phyloP scores from a whole-genome alignment of 768 basidiomycete species.

The Crepidotus variabilis region DNA sequence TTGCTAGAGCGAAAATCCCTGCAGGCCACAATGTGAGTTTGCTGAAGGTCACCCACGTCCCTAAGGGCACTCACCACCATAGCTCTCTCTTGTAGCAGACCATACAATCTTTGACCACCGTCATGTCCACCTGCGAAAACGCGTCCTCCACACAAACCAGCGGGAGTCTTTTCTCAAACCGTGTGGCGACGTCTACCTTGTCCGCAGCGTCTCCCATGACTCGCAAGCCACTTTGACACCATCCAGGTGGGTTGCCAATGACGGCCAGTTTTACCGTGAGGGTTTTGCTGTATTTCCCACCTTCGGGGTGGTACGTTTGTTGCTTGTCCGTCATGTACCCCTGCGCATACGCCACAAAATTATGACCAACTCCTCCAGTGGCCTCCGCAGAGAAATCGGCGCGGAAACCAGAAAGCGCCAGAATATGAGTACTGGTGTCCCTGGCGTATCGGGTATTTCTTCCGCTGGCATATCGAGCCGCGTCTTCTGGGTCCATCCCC shows the following conservation, averaged over 20 bases:
- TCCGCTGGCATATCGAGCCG: neutral
- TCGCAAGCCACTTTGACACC: neutral
- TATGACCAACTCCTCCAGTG: neutral
- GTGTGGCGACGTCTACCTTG: neutral
- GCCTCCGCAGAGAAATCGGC: neutral
- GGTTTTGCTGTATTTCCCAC: neutral
- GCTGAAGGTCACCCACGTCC: neutral
- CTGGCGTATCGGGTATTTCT: neutral
- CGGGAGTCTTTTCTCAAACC: neutral
- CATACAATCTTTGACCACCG: neutral
- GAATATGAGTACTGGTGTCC: neutral
- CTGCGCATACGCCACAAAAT: neutral
- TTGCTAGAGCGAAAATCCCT: neutral
- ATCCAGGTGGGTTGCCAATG: neutral
- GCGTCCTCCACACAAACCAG: neutral
- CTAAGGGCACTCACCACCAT: neutral
- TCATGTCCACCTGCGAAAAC: neutral
- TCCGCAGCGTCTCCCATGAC: neutral
- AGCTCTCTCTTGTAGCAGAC: neutral
- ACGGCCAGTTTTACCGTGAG: neutral
- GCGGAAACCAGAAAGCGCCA: constrained; percentile 1
- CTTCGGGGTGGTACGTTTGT: neutral
- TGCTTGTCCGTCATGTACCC: neutral
- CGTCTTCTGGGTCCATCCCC: neutral
- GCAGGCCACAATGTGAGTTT: too few species aligned